phyloP scores from a whole-genome alignment of 805 yeast species.

The Barnettozyma populi region DNA sequence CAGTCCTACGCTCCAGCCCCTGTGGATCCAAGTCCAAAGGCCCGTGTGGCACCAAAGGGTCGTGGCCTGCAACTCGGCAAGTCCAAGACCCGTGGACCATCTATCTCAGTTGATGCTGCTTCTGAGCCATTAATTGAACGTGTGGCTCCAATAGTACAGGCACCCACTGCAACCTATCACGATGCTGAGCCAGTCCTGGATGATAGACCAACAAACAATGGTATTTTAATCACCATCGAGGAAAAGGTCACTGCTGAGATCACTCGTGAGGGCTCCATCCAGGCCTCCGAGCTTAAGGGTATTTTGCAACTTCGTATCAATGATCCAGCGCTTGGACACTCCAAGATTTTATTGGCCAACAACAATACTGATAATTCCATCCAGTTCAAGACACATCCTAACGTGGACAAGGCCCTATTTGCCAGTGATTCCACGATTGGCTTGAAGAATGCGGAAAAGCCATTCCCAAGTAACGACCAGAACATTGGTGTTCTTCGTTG shows the following conservation, averaged over 20 bases:
- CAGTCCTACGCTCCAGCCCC: conserved; percentile 21
- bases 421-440: conserved; percentile 52
- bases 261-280: conserved; percentile 74
- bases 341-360: conserved; percentile 54
- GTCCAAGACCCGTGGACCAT: conserved; percentile 23
- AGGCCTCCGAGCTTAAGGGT: conserved; percentile 78
- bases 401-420: conserved; percentile 78
- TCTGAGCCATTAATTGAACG: conserved; percentile 28
- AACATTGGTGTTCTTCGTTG: conserved; percentile 89
- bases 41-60: conserved; percentile 42
- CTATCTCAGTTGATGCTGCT: conserved; percentile 14
- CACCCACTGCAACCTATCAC: conserved; percentile 7
- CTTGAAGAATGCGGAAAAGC: conserved; percentile 68
- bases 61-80: conserved; percentile 79
- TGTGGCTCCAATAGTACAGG: conserved; percentile 15
- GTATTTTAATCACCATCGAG: conserved; percentile 69
- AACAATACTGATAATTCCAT: conserved; percentile 42
- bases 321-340: conserved; percentile 62
- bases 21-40: conserved; percentile 18
- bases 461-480: conserved; percentile 90
- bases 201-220: conserved; percentile 49
- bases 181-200: conserved; percentile 18
- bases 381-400: conserved; percentile 93
- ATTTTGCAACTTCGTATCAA: conserved; percentile 84
- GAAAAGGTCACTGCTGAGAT: conserved; percentile 77